Base-by-base conservation (phyloP, 2,329 filamentous ascomycete genomes). In the Tolypocladium amazonense region DNA sequence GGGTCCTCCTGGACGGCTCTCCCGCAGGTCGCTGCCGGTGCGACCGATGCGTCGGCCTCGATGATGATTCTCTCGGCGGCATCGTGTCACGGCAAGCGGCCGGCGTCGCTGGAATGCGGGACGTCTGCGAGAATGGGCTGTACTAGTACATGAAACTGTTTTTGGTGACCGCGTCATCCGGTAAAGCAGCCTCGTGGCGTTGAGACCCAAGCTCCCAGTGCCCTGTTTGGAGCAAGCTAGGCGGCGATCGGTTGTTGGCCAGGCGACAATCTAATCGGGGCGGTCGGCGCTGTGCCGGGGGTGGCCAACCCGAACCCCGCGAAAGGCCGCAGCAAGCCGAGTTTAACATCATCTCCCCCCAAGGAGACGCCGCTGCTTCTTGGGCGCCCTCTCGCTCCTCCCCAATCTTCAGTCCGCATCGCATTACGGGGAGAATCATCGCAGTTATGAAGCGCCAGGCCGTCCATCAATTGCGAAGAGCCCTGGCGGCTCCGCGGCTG, bases 261-360 rank as follows among this genome's bases (percentile, higher is more conserved):
- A 63, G 71, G 71, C 74, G 77, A 78, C 75, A 66, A 73, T 75
- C 73, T 70, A 65, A 70, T 71, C 69, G 18, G 45, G 20, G 12
- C 27, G 23, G 6, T 14, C 23, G 30, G 37, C 45, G 9, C 37
- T 30, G 50, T 37, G 50, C 56, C 56, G 37, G 52, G 52, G 50
- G 33, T 33, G 56, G 38, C 57, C 38, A 63, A 61, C 65, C 57
- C 38, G 38, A 52, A 38, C 67, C 65, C 71, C 71, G 68, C 69
- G 63, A 65, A 63, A 66, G 69, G 70, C 73, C 73, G 73, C 65
- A 57, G 62, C 72, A 75, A 75, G 65, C 73, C 73, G 73, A 75
- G 68, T 65, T 53, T 64, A 61, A 67, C 64, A 67, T 69, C 65
- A 68, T 66, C 53, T 41, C 41, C 53, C 27, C 37, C 58, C 39